Conservation (phyloP, 2,329 filamentous ascomycete genomes). For the Aspergillus arachidicola region DNA sequence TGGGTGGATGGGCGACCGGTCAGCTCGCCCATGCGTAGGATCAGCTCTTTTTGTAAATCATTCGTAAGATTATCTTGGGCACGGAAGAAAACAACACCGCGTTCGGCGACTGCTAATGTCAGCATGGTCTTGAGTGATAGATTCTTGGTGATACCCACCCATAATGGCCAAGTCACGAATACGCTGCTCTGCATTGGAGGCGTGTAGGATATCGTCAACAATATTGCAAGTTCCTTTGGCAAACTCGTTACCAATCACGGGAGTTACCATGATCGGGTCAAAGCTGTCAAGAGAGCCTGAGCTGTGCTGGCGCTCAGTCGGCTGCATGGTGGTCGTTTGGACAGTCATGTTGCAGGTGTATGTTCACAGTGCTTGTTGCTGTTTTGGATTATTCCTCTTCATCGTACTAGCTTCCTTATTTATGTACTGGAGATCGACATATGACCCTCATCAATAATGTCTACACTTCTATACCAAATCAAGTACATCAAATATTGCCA, state of each 20-base stretch:
- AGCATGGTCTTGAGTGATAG: background rate
- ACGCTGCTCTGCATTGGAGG: slow-evolving; percentile 64
- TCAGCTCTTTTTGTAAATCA: slow-evolving; percentile 67
- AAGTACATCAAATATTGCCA: background rate
- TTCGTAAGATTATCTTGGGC: slow-evolving; percentile 63
- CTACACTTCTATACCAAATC: background rate
- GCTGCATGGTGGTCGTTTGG: background rate
- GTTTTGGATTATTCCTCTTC: background rate
- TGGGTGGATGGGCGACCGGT: slow-evolving; percentile 61
- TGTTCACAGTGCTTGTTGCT: background rate
- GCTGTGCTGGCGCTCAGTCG: slow-evolving; percentile 11
- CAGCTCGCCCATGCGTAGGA: slow-evolving; percentile 61
- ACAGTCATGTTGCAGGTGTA: background rate
- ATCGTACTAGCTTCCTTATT: background rate
- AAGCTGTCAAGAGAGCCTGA: slow-evolving; percentile 18
- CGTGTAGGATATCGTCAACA: slow-evolving; percentile 58
- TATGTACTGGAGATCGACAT: background rate
- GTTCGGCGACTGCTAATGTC: slow-evolving; percentile 59
- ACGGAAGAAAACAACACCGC: slow-evolving; percentile 71
- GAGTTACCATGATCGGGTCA: slow-evolving; percentile 27
- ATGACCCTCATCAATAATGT: background rate
- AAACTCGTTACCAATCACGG: slow-evolving; percentile 48
- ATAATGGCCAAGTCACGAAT: slow-evolving; percentile 69
- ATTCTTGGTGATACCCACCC: slow-evolving; percentile 42
- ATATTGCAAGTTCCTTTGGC: slow-evolving; percentile 38